Base-by-base conservation (phyloP, 2,329 filamentous ascomycete genomes). In the Diaporthe destruens region DNA sequence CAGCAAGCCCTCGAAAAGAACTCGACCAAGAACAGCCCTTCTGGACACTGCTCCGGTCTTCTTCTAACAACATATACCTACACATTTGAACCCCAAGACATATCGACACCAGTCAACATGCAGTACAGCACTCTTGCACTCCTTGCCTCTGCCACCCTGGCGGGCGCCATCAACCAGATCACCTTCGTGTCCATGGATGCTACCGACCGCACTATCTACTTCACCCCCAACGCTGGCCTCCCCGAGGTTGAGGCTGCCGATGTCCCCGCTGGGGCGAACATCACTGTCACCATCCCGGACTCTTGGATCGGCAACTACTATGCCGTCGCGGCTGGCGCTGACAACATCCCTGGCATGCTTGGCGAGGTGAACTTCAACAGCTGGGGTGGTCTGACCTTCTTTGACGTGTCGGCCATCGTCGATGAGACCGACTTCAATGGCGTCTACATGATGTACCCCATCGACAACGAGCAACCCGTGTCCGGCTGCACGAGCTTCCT, bases 131-230 rank as follows among this genome's bases (percentile, higher is more conserved):
- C 80, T 74, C 77, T 87, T 78, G 80, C 85, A 76, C 75, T 86
- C 74, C 79, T 80, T 75, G 78, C 78, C 68, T 79, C 83, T 74
- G 84, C 84, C 72, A 80, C 84, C 74, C 76, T 84, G 66, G 84
- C 80, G 77, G 79, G 79, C 70, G 87, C 86, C 72, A 80, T 78
- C 78, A 87, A 86, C 80, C 81, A 81, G 47, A 81, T 92, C 77
- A 89, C 87, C 76, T 91, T 92, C 82, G 77, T 86, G 81, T 90
- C 88, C 76, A 86, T 90, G 66, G 90, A 92, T 79, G 77, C 80
- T 72, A 82, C 81, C 44, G 79, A 81, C 72, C 86, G 88, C 79
- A 86, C 83, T 61, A 77, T 90, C 80, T 76, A 85, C 81, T 88
- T 89, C 81, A 88, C 86, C 39, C 76, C 83, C 76, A 86, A 80